A percentile compares a stretch with the other conserved stretches of the same genome.
These are phyloP conservation scores for Puccinia coronata DNA, from an alignment of 1,284 basidiomycete genomes.

Conservation along the genomic window DNA sequence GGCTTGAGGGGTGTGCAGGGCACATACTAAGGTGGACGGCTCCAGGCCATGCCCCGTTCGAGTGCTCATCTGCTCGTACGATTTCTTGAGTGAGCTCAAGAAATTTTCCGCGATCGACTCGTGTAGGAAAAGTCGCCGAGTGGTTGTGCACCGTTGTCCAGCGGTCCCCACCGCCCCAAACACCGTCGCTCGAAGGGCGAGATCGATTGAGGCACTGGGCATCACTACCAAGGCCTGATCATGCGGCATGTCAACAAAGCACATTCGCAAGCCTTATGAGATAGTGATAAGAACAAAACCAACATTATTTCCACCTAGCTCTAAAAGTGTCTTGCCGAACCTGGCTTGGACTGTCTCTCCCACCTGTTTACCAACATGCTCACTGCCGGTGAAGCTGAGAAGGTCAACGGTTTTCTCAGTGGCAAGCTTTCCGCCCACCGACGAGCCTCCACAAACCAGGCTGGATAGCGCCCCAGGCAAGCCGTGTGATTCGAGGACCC, in stretches of 20 bases:
- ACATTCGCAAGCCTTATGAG: background rate
- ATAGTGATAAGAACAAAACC: background rate
- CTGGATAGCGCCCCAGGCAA: constrained; percentile 79
- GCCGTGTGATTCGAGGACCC: constrained; percentile 76
- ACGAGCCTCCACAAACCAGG: constrained; percentile 78
- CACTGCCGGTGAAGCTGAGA: constrained; percentile 93
- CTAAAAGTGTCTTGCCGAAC: constrained; percentile 81
- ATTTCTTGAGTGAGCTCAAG: constrained; percentile 73
- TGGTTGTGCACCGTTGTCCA: constrained; percentile 92
- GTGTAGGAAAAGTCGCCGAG: constrained; percentile 84
- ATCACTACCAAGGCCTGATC: constrained; percentile 76
- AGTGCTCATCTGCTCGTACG: constrained; percentile 63
- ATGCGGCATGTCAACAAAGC: constrained; percentile 58
- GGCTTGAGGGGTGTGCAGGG: constrained; percentile 73
- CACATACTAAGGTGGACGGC: constrained; percentile 74
- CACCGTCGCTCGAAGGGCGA: constrained; percentile 83
- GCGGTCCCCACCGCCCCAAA: constrained; percentile 94
- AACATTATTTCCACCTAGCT: constrained; percentile 88
- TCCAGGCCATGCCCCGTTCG: constrained; percentile 79
- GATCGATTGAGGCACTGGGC: constrained; percentile 84
- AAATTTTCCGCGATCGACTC: constrained; percentile 74
- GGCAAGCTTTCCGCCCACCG: constrained; percentile 76
- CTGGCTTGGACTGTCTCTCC: constrained; percentile 75
- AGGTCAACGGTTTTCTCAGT: constrained; percentile 70
- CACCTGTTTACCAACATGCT: constrained; percentile 78